A percentile compares a stretch with the other conserved stretches of the same genome.
Conservation (phyloP, 768 basidiomycete species). For the Amanita subjunquillea region DNA sequence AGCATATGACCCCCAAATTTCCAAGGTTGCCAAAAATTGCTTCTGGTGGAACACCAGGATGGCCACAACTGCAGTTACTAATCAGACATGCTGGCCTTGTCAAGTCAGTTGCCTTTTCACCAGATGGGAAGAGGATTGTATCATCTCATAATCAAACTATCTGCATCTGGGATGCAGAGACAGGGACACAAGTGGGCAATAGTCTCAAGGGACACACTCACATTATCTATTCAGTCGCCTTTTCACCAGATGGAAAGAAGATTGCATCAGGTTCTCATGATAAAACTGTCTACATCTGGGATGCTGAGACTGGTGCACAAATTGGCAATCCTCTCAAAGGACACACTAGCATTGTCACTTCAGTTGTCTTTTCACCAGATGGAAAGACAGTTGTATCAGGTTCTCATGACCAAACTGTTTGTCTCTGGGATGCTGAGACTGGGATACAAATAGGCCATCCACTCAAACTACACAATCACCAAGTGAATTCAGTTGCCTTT, state of each 20-base stretch:
- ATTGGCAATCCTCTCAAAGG: too few species aligned
- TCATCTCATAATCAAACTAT: background rate
- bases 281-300: too few species aligned
- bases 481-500: too few species aligned
- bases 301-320: too few species aligned
- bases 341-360: too few species aligned
- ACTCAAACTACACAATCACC: too few species aligned
- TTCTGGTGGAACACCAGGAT: background rate
- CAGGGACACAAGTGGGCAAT: background rate
- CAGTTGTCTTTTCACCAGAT: too few species aligned
- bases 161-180: background rate
- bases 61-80: background rate
- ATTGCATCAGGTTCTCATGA: too few species aligned
- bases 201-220: too few species aligned
- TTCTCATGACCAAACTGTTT: background rate
- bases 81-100: background rate
- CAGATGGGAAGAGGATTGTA: background rate
- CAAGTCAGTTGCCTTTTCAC: background rate
- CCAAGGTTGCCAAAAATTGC: background rate
- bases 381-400: background rate
- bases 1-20: background rate
- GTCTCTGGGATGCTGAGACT: conserved; percentile 1
- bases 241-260: too few species aligned
- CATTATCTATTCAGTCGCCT: too few species aligned
- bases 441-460: too few species aligned